A percentile compares a stretch with the other conserved stretches of the same genome.
These are phyloP conservation scores for Penicillium digitatum DNA, from an alignment of 2,329 filamentous ascomycete genomes.

Conservation along the genomic window DNA sequence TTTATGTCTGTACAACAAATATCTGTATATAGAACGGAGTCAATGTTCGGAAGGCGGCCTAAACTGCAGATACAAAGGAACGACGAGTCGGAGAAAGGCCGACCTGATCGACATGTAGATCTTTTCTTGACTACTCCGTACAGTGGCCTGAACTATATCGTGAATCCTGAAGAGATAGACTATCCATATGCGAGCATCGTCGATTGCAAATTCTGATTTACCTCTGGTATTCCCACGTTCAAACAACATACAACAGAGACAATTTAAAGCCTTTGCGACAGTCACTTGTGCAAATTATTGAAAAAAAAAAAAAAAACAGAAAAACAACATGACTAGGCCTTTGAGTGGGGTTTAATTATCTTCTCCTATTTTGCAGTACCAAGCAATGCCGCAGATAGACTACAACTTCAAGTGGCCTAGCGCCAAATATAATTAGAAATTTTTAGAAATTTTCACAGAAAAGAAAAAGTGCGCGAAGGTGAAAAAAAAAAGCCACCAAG, in stretches of 20 bases:
- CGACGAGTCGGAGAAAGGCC: neutral
- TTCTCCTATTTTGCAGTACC: neutral
- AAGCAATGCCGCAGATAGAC: neutral
- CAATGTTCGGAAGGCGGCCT: neutral
- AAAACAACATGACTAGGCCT: neutral
- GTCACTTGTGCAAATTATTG: neutral
- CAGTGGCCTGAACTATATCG: neutral
- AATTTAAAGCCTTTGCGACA: neutral
- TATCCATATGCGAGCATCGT: neutral
- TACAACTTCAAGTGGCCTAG: neutral
- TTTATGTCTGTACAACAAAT: too few relatives aligned
- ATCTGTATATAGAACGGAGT: neutral
- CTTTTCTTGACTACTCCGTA: neutral
- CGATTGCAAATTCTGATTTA: neutral
- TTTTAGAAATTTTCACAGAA: neutral
- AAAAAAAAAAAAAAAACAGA: too few relatives aligned
- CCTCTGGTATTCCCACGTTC: too few relatives aligned
- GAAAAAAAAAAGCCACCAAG: slow-evolving; percentile 9
- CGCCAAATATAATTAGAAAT: neutral
- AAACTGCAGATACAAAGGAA: neutral
- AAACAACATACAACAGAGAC: neutral
- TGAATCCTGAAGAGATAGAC: neutral
- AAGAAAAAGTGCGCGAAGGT: neutral
- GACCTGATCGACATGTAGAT: slow-evolving; percentile 1
- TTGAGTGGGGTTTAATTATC: neutral